A percentile compares a stretch with the other conserved stretches of the same genome.
phyloP scores from a whole-genome alignment of 495 filamentous ascomycete genomes.

The Xylaria scruposa region DNA sequence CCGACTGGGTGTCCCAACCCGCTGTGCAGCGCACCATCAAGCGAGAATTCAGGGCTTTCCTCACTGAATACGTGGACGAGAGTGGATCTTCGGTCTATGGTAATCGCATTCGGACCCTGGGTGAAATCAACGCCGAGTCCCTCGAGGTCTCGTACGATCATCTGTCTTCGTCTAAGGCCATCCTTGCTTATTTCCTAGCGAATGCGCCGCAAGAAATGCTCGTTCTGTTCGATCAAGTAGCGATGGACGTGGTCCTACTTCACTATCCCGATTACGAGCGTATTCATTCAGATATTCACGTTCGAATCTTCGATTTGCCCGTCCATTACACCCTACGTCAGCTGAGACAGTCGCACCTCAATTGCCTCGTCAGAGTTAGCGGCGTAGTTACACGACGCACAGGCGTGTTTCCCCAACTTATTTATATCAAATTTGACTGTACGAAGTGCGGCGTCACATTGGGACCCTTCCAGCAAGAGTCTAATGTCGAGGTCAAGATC shows the following conservation, averaged over 20 bases:
- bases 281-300: conserved; percentile 97
- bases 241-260: conserved; percentile 91
- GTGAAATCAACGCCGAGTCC: conserved; percentile 95
- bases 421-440: conserved; percentile 98
- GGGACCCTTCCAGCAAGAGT: conserved; percentile 97
- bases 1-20: conserved; percentile 92
- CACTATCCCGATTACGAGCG: conserved; percentile 98
- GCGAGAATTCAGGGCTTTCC: conserved; percentile 94
- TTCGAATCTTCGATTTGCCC: conserved; percentile 93
- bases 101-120: conserved; percentile 87
- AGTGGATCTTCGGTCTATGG: conserved; percentile 91
- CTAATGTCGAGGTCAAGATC: conserved; percentile 93
- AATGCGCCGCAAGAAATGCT: conserved; percentile 94
- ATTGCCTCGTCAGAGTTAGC: conserved; percentile 92
- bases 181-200: conserved; percentile 95
- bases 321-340: conserved; percentile 97
- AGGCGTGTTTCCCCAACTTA: conserved; percentile 98
- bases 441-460: conserved; percentile 89
- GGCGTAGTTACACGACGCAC: conserved; percentile 95
- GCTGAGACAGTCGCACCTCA: conserved; percentile 93
- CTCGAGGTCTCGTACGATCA: conserved; percentile 97
- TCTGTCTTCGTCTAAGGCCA: conserved; percentile 86
- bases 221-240: conserved; percentile 95
- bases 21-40: conserved; percentile 93
- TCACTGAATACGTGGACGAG: conserved; percentile 93